Conservation (phyloP, 441 rosid species). For the Croton laevigatus region DNA sequence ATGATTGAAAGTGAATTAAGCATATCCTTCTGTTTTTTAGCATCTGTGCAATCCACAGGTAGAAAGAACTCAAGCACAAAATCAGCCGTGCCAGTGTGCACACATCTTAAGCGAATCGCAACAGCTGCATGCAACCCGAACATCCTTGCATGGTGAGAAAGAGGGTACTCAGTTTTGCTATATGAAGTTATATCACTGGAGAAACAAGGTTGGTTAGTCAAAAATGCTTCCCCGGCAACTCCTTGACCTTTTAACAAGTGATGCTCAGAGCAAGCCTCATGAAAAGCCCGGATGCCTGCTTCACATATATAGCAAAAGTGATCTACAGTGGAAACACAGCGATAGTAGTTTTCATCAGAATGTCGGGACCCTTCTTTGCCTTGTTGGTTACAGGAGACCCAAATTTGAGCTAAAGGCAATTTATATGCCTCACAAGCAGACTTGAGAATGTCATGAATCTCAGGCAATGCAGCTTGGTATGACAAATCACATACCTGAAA, state of each 20-base stretch:
- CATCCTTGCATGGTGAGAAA: constrained; percentile 85
- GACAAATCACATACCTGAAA: constrained; percentile 46
- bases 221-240: constrained; percentile 76
- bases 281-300: constrained; percentile 52
- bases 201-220: constrained; percentile 87
- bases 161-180: constrained; percentile 73
- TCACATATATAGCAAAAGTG: constrained; percentile 64
- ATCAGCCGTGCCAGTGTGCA: constrained; percentile 61
- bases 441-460: constrained; percentile 68
- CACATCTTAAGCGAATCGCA: constrained; percentile 75
- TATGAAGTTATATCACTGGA: constrained; percentile 55
- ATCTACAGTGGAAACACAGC: constrained; percentile 77
- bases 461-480: constrained; percentile 68
- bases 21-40: constrained; percentile 61
- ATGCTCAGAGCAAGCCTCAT: constrained; percentile 88
- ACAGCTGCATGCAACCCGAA: constrained; percentile 73
- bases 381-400: constrained; percentile 78
- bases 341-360: constrained; percentile 61
- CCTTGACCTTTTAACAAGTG: constrained; percentile 94
- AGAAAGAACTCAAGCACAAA: constrained; percentile 90
- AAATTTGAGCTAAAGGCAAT: constrained; percentile 79
- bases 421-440: constrained; percentile 68
- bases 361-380: constrained; percentile 79
- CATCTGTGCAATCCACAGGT: constrained; percentile 60
- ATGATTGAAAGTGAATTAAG: constrained; percentile 60